Evolutionary conservation across 1,284 basidiomycete species (phyloP), one percentile per base, ranked within the genome.

Genomic region (Sanguinoderma infundibulare): DNA sequence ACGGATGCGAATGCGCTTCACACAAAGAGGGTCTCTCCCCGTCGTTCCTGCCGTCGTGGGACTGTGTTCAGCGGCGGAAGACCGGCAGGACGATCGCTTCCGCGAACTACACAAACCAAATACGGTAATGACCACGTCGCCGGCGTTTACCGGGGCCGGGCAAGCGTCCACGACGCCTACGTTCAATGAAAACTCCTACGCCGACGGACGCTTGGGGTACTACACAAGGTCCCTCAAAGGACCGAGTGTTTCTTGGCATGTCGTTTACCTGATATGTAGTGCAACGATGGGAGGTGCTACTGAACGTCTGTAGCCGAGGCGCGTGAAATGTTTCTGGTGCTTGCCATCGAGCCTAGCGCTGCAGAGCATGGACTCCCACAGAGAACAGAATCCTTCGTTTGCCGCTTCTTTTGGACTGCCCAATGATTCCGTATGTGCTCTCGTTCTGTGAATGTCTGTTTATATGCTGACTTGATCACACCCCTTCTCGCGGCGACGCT

Each of bases 141-240:
- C 46, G 46, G 46, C 46, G 17, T 28, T 49, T 15, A 6, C 49
- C 32, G 47, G 20, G 17, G n/a, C 8, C 14, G 38, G 38, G 14
- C 10, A n/a, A 39, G 38, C 34, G 44, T 7, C 24, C 20, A 46
- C 44, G 20, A 32, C 55, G 36, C 35, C 46, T 38, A n/a, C 20
- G 46, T 28, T 46, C 47, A 50, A 49, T n/a, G 53, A 28, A 17
- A 55, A 14, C 39, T 28, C 49, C n/a, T 55, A n/a, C n/a, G n/a
- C n/a, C n/a, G n/a, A n/a, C n/a, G n/a, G 46, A 26, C 44, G 38
- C 52, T 54, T 51, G 47, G n/a, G n/a, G n/a, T n/a, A n/a, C n/a
- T n/a, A n/a, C n/a, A n/a, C n/a, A n/a, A n/a, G n/a, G n/a, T n/a
- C n/a, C n/a, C 32, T 22, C n/a, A n/a, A 6, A 40, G 39, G 34